Evolutionary conservation across 2,329 filamentous ascomycete species (phyloP).

Genomic region (Aquanectria penicillioides): DNA sequence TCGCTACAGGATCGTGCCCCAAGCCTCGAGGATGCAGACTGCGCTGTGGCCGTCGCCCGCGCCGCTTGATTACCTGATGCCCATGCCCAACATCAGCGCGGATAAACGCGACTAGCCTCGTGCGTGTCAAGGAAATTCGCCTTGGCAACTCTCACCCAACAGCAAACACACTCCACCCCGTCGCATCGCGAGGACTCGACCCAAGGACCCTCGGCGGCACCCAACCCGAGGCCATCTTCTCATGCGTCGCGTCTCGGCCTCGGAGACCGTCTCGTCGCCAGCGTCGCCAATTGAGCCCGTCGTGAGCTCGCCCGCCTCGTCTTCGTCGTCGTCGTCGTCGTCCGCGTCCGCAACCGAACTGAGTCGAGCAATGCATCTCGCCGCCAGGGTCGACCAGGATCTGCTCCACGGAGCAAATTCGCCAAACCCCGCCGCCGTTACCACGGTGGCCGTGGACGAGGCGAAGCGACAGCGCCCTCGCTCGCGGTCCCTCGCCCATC

Average conservation of each 20-base stretch:
- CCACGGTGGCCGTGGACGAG: not conserved
- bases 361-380: slow-evolving; percentile 34
- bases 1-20: not conserved
- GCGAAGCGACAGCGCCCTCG: slow-evolving; percentile 23
- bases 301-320: not conserved
- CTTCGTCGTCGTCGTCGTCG: not conserved
- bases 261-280: slow-evolving; percentile 18
- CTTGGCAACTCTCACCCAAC: slow-evolving; percentile 10
- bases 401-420: slow-evolving; percentile 29
- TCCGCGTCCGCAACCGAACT: not conserved
- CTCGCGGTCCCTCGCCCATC: slow-evolving; percentile 28
- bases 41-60: not conserved
- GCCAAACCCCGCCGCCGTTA: slow-evolving; percentile 12
- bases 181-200: slow-evolving; percentile 10
- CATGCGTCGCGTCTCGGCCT: no score
- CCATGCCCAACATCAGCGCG: slow-evolving; percentile 3
- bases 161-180: no score
- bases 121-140: not conserved
- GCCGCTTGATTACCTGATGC: slow-evolving; percentile 15
- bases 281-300: no score
- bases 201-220: slow-evolving; percentile 13
- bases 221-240: slow-evolving; percentile 19
- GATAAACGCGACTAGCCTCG: slow-evolving; percentile 20
- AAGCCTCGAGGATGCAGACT: slow-evolving; percentile 6
- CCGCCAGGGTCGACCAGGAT: slow-evolving; percentile 36